A percentile compares a stretch with the other conserved stretches of the same genome.
phyloP scores from a whole-genome alignment of 352 stramenopile species.

The Phytophthora multivora region DNA sequence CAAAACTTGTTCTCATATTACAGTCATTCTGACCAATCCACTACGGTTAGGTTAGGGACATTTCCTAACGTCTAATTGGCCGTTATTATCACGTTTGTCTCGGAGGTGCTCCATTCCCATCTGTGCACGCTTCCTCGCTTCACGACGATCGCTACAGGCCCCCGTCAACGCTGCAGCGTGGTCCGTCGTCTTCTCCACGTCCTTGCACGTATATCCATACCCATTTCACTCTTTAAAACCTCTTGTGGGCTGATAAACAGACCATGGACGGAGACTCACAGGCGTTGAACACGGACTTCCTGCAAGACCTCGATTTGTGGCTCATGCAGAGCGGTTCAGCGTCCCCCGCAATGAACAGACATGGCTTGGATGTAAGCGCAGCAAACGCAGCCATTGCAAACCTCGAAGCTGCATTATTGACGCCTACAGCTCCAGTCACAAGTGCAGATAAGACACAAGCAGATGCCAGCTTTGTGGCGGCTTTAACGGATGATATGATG shows the following conservation, averaged over 20 bases:
- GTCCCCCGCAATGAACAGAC: background rate
- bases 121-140: background rate
- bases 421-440: slow-evolving; percentile 8
- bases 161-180: background rate
- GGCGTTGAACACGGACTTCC: slow-evolving; percentile 28
- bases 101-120: background rate
- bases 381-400: slow-evolving; percentile 2
- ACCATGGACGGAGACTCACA: slow-evolving; percentile 27
- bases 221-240: background rate
- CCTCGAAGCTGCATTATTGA: slow-evolving; percentile 15
- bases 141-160: background rate
- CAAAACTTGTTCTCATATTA: too few species aligned
- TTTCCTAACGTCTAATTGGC: background rate
- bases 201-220: slow-evolving; percentile 3
- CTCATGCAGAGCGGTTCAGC: slow-evolving; percentile 11
- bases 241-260: background rate
- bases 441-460: background rate
- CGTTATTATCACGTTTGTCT: background rate
- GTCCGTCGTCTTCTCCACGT: background rate
- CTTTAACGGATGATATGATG: slow-evolving; percentile 11
- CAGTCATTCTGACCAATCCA: slow-evolving; percentile 1
- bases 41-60: background rate
- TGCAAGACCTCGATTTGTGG: slow-evolving; percentile 38
- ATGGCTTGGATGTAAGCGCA: background rate
- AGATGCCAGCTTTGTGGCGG: slow-evolving; percentile 11